phyloP scores from a whole-genome alignment of 768 basidiomycete genomes.

The Daedaleopsis nitida region DNA sequence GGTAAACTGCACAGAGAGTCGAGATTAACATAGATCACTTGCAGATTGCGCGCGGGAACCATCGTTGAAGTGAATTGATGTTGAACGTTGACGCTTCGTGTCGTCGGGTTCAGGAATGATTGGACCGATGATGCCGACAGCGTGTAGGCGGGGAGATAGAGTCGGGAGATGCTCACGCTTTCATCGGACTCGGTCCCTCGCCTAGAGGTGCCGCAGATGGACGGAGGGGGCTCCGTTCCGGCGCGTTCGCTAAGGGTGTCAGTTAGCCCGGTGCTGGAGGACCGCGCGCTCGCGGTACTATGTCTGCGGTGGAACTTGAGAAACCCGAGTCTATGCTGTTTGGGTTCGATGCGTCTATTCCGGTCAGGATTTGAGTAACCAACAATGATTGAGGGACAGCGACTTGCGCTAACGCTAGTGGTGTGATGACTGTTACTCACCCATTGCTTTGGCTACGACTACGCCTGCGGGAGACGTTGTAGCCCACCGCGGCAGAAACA shows the following conservation, averaged over 20 bases:
- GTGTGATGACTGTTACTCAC: constrained; percentile 3
- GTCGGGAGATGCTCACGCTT: constrained; percentile 12
- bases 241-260: constrained; percentile 3
- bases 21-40: constrained; percentile 3
- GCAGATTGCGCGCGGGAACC: background rate
- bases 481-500: constrained; percentile 30
- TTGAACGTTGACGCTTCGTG: background rate
- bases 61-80: background rate
- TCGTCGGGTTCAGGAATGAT: background rate
- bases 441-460: constrained; percentile 9
- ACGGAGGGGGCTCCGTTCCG: constrained; percentile 1
- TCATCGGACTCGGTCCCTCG: background rate
- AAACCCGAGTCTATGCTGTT: constrained; percentile 8
- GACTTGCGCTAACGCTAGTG: too few relatives aligned
- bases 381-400: too few relatives aligned
- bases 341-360: constrained; percentile 1
- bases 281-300: constrained; percentile 14
- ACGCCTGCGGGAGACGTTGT: constrained; percentile 20
- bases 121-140: background rate
- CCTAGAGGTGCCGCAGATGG: constrained; percentile 6
- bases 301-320: constrained; percentile 14
- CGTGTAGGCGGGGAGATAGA: background rate
- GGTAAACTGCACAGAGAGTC: constrained; percentile 6
- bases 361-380: too few relatives aligned
- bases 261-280: background rate